Evolutionary conservation across 2,329 filamentous ascomycete species (phyloP), one percentile per base, ranked within the genome.

Genomic region (Pestalotiopsis sp.): DNA sequence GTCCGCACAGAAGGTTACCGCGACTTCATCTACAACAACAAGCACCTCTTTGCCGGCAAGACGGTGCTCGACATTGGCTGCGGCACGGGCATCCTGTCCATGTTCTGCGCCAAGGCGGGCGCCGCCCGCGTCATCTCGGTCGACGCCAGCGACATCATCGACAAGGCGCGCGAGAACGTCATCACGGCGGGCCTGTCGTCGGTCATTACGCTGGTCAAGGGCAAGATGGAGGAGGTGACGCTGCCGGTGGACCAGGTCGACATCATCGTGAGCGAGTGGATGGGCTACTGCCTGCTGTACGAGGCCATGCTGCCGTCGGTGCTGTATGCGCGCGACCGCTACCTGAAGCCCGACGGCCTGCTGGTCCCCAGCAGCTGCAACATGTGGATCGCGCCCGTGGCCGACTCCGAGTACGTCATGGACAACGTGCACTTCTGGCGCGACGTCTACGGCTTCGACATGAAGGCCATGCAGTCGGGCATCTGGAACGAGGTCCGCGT

Each of bases 231-330:
- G 78, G 94, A 98, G 72, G 92, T 97, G 66, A 85, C 81, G 67
- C 85, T 94, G 24, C 94, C 92, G 1, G 91, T 95, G 7, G 84
- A 89, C 66, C 84, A 94, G 75, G 94, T 98, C 59, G 95, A 98
- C 80, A 91, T 98, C 75, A 97, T 98, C 76, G 91, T 98, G 69
- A 97, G 93, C 68, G 94, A 98, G 79, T 98, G 94, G 94, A 98
- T 98, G 94, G 94, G 94, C 38, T 98, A 98, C 78, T 93, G 91
- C 71, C 86, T 98, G 20, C 86, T 98, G 5, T 98, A 97, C 79
- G 94, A 98, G 81, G 94, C 94, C 67, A 98, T 98, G 94, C 89
- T 98, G 35, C 94, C 96, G 71, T 97, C 93, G 62, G 93, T 98
- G 24, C 86, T 98, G 64, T 95, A 89, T 76, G 95, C 95, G 57